Percentiles rank a stretch among this genome's conserved stretches.
Evolutionary conservation across 495 filamentous ascomycete species (phyloP).

Genomic region (Hyaloscypha variabilis): DNA sequence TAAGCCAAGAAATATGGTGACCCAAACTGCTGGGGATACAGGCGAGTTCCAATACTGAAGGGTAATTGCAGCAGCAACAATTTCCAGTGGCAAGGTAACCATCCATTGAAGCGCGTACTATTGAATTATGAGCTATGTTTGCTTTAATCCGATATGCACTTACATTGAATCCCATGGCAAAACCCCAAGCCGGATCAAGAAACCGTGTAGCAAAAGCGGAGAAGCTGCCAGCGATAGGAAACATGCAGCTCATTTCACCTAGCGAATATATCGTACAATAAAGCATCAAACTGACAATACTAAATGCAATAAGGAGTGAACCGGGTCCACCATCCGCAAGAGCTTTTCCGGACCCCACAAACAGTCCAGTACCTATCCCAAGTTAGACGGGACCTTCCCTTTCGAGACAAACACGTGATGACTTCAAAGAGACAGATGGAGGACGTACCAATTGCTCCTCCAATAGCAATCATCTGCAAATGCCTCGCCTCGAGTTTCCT

Average conservation of each 20-base stretch:
- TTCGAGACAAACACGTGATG: background rate
- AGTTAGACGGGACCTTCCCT: constrained; percentile 9
- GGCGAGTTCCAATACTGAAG: constrained; percentile 80
- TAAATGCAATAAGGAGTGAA: constrained; percentile 80
- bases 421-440: background rate
- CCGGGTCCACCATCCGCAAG: constrained; percentile 83
- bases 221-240: constrained; percentile 86
- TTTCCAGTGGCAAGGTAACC: constrained; percentile 67
- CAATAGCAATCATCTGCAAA: constrained; percentile 96
- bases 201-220: constrained; percentile 89
- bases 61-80: constrained; percentile 87
- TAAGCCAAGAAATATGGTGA: constrained; percentile 78
- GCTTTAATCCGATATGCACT: background rate
- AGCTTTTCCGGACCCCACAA: constrained; percentile 82
- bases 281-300: constrained; percentile 82
- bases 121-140: background rate
- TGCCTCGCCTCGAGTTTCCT: constrained; percentile 81
- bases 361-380: constrained; percentile 65
- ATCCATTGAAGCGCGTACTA: constrained; percentile 21
- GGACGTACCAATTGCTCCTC: constrained; percentile 83
- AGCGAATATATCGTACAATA: constrained; percentile 92
- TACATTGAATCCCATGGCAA: constrained; percentile 93
- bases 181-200: constrained; percentile 91
- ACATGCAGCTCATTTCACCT: constrained; percentile 82
- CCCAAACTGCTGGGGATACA: constrained; percentile 72